Conservation (phyloP, 345 rosid species). For the Carallia pectinifolia region DNA sequence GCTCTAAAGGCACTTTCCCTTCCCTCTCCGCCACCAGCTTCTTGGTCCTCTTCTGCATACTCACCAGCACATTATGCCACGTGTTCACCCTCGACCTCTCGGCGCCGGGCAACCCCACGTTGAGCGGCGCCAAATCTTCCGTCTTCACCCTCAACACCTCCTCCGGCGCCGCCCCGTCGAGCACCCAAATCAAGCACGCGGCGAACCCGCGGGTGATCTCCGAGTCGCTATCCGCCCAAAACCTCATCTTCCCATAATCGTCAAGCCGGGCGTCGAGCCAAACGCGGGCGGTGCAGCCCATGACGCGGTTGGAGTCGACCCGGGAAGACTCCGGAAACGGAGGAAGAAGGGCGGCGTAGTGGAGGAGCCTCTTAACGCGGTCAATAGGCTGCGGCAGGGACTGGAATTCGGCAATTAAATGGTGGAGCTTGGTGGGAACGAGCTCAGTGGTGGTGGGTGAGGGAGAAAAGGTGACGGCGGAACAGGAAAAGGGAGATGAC, state of each 20-base stretch:
- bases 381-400: conserved; percentile 57
- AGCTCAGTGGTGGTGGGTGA: conserved; percentile 41
- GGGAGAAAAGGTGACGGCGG: conserved; percentile 50
- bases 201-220: conserved; percentile 82
- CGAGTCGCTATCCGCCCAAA: conserved; percentile 81
- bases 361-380: conserved; percentile 71
- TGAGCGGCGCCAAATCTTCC: conserved; percentile 67
- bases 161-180: conserved; percentile 69
- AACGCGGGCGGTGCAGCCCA: conserved; percentile 94
- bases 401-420: conserved; percentile 59
- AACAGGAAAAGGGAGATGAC: conserved; percentile 40
- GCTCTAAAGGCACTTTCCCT: conserved; percentile 59
- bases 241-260: conserved; percentile 61
- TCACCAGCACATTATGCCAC: conserved; percentile 86
- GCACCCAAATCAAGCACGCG: conserved; percentile 60
- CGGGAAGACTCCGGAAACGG: conserved; percentile 55
- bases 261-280: conserved; percentile 77
- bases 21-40: conserved; percentile 54
- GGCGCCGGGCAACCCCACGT: conserved; percentile 54
- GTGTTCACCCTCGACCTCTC: conserved; percentile 85
- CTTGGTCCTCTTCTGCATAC: conserved; percentile 90
- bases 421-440: conserved; percentile 46
- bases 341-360: conserved; percentile 55
- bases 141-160: conserved; percentile 68
- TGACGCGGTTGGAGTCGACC: conserved; percentile 72